Evolutionary conservation across 2,329 filamentous ascomycete species (phyloP), one percentile per base, ranked within the genome.

Genomic region (Ophidiomyces ophidiicola): DNA sequence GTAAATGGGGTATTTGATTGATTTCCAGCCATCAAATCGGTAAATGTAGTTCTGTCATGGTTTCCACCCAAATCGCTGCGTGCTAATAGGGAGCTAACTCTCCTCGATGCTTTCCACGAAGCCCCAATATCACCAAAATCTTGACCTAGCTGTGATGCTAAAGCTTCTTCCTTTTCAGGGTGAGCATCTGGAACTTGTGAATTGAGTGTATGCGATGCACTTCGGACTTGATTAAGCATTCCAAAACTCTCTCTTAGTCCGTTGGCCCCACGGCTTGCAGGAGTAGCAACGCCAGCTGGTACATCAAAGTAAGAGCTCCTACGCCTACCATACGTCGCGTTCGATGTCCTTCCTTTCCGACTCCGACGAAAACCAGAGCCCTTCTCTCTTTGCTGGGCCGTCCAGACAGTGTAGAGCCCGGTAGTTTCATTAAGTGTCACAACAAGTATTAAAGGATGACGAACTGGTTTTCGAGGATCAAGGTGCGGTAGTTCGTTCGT

Each of bases 81-180:
- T 11, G 87, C 87, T 38, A 94, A 69, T 62, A 94, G 73, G 11
- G 88, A 96, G 63, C 90, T 98, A 18, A 96, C 81, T 36, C 90
- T 76, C 30, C 90, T 76, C n/a, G 74, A 76, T 30, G 74, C 70
- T 46, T 71, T 71, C n/a, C 61, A 60, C 12, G 71, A 69, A 32
- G 71, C 68, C 19, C 70, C 67, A 21, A 71, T 64, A 40, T 69
- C 62, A 15, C 62, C 66, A 43, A 71, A 68, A 41, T 85, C 80
- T 29, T 81, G 72, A 40, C 82, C 81, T n/a, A 88, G 61, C 1
- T 80, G 75, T 2, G 80, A 71, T 2, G 78, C 80, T 30, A 84
- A 66, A 43, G 70, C 67, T 46, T 82, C 78, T 29, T 59, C 48
- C 45, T 61, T 56, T 49, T 69, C 74, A 64, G 48, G 67, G 70